Percentiles rank a stretch among this genome's conserved stretches.
phyloP scores from a whole-genome alignment of 352 stramenopile genomes.

The Phytophthora sp. region DNA sequence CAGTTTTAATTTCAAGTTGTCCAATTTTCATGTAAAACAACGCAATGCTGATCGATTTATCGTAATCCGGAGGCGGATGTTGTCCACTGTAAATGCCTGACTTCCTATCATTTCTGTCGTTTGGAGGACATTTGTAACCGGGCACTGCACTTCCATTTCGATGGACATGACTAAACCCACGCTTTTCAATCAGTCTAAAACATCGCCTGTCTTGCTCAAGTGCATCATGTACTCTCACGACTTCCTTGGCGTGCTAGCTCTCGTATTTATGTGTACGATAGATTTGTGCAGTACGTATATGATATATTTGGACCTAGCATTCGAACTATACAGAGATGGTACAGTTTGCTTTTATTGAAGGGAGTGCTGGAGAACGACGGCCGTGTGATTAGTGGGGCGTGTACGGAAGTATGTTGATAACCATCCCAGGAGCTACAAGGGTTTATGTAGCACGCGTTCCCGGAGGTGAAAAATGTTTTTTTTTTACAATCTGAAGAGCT shows the following conservation, averaged over 20 bases:
- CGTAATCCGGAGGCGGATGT: not conserved
- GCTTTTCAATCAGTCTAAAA: not conserved
- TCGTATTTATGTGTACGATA: conserved; percentile 17
- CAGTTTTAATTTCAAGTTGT: no score
- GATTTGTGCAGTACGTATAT: conserved; percentile 10
- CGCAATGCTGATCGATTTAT: not conserved
- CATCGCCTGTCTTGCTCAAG: no score
- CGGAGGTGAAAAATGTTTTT: conserved; percentile 7
- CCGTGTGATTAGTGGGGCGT: not conserved
- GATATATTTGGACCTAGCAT: conserved; percentile 13
- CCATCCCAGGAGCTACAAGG: conserved; percentile 12
- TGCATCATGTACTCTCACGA: conserved; percentile 8
- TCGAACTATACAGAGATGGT: conserved; percentile 7
- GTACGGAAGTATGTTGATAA: conserved; percentile 5
- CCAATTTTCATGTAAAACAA: not conserved
- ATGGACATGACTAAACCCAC: not conserved
- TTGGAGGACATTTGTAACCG: no score
- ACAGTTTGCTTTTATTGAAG: conserved; percentile 3
- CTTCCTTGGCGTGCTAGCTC: conserved; percentile 5
- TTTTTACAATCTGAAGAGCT: conserved; percentile 14
- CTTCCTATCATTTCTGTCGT: no score
- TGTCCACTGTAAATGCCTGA: no score
- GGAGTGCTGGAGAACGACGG: not conserved
- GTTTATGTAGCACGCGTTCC: conserved; percentile 5
- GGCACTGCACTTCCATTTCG: not conserved